Conservation (phyloP, 805 yeast genomes). For the Saccharomycopsis amapae region DNA sequence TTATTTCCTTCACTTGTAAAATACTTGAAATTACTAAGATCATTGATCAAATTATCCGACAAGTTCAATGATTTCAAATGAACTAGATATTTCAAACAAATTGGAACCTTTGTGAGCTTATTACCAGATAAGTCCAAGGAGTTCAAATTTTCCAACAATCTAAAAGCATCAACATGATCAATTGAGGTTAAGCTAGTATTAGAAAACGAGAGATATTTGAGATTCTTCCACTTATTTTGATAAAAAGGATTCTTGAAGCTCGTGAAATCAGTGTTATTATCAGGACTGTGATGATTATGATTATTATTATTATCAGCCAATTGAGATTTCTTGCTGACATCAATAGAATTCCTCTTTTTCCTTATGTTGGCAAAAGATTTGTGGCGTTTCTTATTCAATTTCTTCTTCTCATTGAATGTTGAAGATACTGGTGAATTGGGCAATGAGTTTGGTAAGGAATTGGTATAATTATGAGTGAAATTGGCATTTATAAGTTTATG, state of each 20-base stretch:
- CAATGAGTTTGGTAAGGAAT: constrained; percentile 7
- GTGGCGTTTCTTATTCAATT: constrained; percentile 15
- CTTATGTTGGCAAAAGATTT: constrained; percentile 20
- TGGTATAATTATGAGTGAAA: constrained; percentile 1
- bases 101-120: constrained; percentile 41
- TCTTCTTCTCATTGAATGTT: constrained; percentile 15
- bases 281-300: neutral
- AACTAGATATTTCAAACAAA: constrained; percentile 42
- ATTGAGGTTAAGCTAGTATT: constrained; percentile 34
- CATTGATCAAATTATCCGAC: constrained; percentile 37
- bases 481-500: constrained; percentile 32
- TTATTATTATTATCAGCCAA: neutral
- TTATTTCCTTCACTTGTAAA: neutral
- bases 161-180: constrained; percentile 27
- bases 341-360: constrained; percentile 9
- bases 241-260: constrained; percentile 12
- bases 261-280: neutral
- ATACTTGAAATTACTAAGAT: constrained; percentile 31
- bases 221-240: constrained; percentile 30
- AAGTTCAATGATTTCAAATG: constrained; percentile 46
- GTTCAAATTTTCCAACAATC: constrained; percentile 28
- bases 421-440: constrained; percentile 9
- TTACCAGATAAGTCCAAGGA: constrained; percentile 52
- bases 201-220: constrained; percentile 35
- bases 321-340: neutral